A percentile compares a stretch with the other conserved stretches of the same genome.
These are phyloP conservation scores for Pichia thaimueangensis DNA, from an alignment of 805 yeast genomes.

Conservation along the genomic window DNA sequence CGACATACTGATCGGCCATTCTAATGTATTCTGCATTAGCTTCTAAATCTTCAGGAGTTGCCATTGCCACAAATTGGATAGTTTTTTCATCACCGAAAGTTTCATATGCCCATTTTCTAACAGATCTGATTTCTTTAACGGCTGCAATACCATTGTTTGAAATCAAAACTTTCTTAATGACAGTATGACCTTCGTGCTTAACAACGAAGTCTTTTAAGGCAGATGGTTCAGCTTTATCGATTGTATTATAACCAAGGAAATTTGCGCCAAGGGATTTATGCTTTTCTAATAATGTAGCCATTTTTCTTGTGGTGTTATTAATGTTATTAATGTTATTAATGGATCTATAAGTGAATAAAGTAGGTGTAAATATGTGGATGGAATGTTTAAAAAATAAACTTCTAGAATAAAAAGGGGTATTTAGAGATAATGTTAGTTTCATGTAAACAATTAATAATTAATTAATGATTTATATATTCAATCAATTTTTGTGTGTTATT, in stretches of 20 bases:
- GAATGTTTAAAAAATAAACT: slow-evolving; percentile 2
- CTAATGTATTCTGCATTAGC: slow-evolving; percentile 97
- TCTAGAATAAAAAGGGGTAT: neutral
- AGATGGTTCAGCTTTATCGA: slow-evolving; percentile 71
- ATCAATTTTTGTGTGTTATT: too few species aligned
- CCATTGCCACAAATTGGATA: slow-evolving; percentile 94
- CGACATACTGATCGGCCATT: slow-evolving; percentile 98
- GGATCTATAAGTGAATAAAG: neutral
- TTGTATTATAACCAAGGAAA: slow-evolving; percentile 77
- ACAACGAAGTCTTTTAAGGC: slow-evolving; percentile 78
- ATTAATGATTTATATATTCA: neutral
- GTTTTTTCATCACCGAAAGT: slow-evolving; percentile 96
- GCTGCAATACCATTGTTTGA: slow-evolving; percentile 99
- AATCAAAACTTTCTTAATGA: slow-evolving; percentile 78
- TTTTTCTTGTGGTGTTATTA: neutral
- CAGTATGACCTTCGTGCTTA: slow-evolving; percentile 90
- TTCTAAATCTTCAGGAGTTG: slow-evolving; percentile 97
- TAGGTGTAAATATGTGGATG: neutral
- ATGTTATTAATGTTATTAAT: neutral
- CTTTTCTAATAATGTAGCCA: slow-evolving; percentile 13
- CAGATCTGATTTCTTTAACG: slow-evolving; percentile 94
- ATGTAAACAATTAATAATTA: neutral
- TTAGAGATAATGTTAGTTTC: slow-evolving; percentile 5
- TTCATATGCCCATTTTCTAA: slow-evolving; percentile 98
- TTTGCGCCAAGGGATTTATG: slow-evolving; percentile 51